These are phyloP conservation scores for sorghum (Sorghum bicolor) DNA, from an alignment of 176 grass and related monocot genomes.

Conservation along the genomic window Sorghum_bicolor_NCBIv3 NC_012874.2:3077001-3077500, in stretches of 20 bases:
- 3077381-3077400: no score
- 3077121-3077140: neutral
- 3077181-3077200: neutral
- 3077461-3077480: no score
- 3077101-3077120: neutral
- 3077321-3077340: neutral
- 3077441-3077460: no score
- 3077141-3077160: neutral
- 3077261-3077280: neutral
- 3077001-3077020: conserved; percentile 6
- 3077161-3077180: neutral
- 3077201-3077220: neutral
- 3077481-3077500: no score
- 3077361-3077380: no score
- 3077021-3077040: neutral
- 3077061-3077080: neutral
- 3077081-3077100: neutral
- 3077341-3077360: no score
- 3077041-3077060: neutral
- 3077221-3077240: neutral
- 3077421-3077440: no score
- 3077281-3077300: neutral
- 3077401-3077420: no score
- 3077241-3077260: neutral
- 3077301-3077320: neutral